Base-by-base conservation (phyloP, 805 yeast genomes). In the Ogataea populi-albae region DNA sequence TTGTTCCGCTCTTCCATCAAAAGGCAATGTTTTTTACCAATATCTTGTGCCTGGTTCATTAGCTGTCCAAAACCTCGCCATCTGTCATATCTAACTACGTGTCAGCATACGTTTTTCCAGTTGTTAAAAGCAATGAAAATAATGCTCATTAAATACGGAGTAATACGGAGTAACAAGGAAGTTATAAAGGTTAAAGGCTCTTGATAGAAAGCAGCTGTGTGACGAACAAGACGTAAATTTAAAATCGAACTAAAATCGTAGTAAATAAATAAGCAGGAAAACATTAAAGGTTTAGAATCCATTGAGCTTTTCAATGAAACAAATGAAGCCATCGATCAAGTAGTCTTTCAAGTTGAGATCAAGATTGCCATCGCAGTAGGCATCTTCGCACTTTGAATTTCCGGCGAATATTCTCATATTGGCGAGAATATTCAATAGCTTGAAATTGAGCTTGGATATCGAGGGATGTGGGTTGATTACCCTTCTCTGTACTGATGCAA, bases 351-450 rank as follows among this genome's bases (percentile, higher is more conserved):
- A 20, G 9, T 40, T 42, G 7, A 34, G 20, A 6, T 46, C 47
- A 8, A 47, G 29, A 9, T 30, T 26, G 3, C 43, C 34, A 2
- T 32, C 49, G 23, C 34, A 29, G 28, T 20, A 38, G 19, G 33
- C 34, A 5, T 42, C 41, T 17, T 41, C 43, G 23, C 35, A 41
- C 18, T 36, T 34, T 12, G 45, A 26, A 28, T 50, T 49, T 8
- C 61, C 61, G 19, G 54, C 46, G 37, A 53, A 58, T n/a, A 58
- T 55, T 37, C 63, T 46, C 55, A 58, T 46, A 26, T 54, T 49
- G 15, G 53, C 59, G 19, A 54, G 34, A 6, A 57, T 49, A 28
- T 58, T 53, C 18, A 54, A 29, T 20, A 58, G 30, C 21, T 53
- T 53, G 43, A 49, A 48, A 31, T 51, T 53, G 18, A 54, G 38